Base-by-base conservation (phyloP, 75 land plant species). In the Sequoia sempervirens region DNA sequence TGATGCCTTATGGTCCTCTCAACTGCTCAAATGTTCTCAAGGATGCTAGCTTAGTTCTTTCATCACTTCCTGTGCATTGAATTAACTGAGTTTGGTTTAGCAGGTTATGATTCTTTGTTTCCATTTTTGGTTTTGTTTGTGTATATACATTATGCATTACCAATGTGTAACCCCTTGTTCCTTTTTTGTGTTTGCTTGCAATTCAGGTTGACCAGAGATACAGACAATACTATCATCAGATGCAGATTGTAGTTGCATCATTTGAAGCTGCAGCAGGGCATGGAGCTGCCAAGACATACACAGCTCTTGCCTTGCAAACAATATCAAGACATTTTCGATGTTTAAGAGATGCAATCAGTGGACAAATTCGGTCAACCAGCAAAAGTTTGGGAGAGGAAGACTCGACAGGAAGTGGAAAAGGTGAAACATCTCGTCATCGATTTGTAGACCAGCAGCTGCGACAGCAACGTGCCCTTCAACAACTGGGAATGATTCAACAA, bases 321-420 rank as follows among this genome's bases (percentile, higher is more conserved):
- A 89, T 97, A 80, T 91, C 97, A n/a, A 91, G 84, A 84, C 93
- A 97, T 45, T 97, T 97, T 85, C 87, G 93, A 85, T 90, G 89
- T 80, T 84, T 97, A 66, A 90, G 93, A 78, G 95, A 92, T 84
- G 96, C 96, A 34, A 92, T 95, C 5, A 52, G 89, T 14, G 88
- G 88, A 26, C 99, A 97, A 84, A 87, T 94, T 36, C 82, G 83
- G 82, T 45, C 84, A 26, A 82, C 91, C 7, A 86, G 88, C 81
- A 89, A 66, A 85, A 91, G 85, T 43, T 80, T 92, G 30, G 93
- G 93, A 5, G 86, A 90, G 53, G 93, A 92, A 84, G 93, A 91
- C 9, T 75, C 69, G 13, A 17, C 61, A 6, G 78, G 38, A 9
- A 61, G 69, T 64, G 83, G 80, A 30, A 84, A 74, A 47, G 88